Evolutionary conservation across 1,139 yeast genomes (phyloP), one percentile per base, ranked within the genome.

Genomic region (Candida anutae): DNA sequence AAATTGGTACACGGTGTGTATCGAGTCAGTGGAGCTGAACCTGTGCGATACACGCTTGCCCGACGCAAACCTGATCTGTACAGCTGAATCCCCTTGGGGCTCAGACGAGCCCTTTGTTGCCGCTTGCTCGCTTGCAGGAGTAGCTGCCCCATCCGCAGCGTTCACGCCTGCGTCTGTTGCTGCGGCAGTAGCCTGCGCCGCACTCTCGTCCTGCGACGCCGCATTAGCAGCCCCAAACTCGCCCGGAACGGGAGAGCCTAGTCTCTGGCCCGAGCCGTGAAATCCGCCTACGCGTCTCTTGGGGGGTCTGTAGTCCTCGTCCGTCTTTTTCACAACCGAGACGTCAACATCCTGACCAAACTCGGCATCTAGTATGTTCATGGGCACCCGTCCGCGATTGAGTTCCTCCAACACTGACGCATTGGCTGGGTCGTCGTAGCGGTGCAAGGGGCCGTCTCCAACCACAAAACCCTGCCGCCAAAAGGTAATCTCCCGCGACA

Each of bases 381-480:
- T 59, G n/a, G 99, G 99, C 0, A 95, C 99, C 37, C 94, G 70
- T 4, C 98, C 98, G 33, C 77, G 74, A 46, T 84, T 82, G 53
- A 90, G 69, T 41, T 88, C 94, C 39, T 76, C 71, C 42, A 93
- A 62, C 38, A 83, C 80, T 27, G 68, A 71, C 28, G 78, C 76
- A 49, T 90, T 90, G 15, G 70, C 75, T 5, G 95, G 95, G 51
- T 90, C 97, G 45, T 90, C 96, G 49, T 87, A 90, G 33, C 94
- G 66, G 53, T 73, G 79, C 35, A 90, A 65, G 13, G 75, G 75
- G 2, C 97, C 96, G 29, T 87, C 94, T 13, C 90, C 97, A 17
- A 90, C 88, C 31, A 87, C 84, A 56, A 93, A 90, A 3, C 98
- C 98, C 48, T 90, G 93, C 43, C 77, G 78, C 98, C 98, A 90